Evolutionary conservation across 225 moss, liverwort and hornwort genomes (phyloP), one percentile per base, ranked within the genome.

Genomic region (Bryoerythrophyllum caledonicum): DNA sequence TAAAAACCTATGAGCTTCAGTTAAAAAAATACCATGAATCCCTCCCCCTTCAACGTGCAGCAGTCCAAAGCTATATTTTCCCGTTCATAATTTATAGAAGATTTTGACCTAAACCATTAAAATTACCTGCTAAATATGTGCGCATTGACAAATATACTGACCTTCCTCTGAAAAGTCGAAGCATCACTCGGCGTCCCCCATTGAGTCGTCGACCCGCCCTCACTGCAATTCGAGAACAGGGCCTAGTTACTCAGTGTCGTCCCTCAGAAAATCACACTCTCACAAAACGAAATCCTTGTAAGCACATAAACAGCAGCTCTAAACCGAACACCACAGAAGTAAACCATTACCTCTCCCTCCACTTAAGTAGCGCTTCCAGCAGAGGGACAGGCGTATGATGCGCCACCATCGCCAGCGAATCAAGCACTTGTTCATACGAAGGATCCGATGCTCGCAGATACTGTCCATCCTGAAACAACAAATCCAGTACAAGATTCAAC

Each of bases 331-430:
- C 35, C 27, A 58, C 28, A 35, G 28, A 44, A 60, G 21, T 35
- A 58, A 24, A 54, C 27, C 54, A 52, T 59, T 83, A 99, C 99
- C 99, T 95, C 63, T 99, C 95, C 78, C 93, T 89, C 99, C 99
- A 99, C 81, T 88, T 99, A 6, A 95, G 88, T 71, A 99, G 95
- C 40, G 99, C 95, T 79, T 99, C 95, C 53, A 99, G 86, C 63
- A 99, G 82, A 23, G 99, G 99, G 27, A 87, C 89, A 23, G 99
- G 99, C 66, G 99, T 99, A 78, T 99, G 95, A 81, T 95, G 95
- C 26, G 99, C 99, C 85, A 99, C 99, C 99, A 99, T 95, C 57
- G 95, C 95, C 76, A 99, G 78, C 38, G 95, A 95, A 80, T 99
- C 99, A 76, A 99, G 85, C 21, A 95, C 99, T 84, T 99, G 99